Conservation (phyloP, 352 stramenopile genomes). For the Stramenopiles sp. region DNA sequence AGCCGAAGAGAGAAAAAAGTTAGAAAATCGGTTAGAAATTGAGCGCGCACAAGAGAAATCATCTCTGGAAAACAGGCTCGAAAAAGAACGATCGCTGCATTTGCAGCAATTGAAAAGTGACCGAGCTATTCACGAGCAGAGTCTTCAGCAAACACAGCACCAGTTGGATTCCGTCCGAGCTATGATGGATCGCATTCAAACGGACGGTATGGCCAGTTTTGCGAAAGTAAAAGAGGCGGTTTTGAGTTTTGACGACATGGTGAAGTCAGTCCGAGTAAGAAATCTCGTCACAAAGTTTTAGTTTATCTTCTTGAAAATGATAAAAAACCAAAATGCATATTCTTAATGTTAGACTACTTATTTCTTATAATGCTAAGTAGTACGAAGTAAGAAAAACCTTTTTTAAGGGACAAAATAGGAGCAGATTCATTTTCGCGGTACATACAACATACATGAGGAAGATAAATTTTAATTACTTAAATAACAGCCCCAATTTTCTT, state of each 20-base stretch:
- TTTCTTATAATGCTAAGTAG: no score
- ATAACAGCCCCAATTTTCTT: no score
- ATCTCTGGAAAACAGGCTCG: background rate
- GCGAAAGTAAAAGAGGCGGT: background rate
- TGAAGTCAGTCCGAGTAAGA: no score
- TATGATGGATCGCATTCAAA: slow-evolving; percentile 1
- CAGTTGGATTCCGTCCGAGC: background rate
- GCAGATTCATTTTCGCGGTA: no score
- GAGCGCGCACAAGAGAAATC: background rate
- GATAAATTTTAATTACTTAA: no score
- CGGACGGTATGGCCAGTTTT: background rate
- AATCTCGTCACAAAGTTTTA: no score
- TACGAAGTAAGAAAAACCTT: no score
- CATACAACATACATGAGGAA: no score
- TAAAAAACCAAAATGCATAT: no score
- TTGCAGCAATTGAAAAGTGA: background rate
- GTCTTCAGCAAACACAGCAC: background rate
- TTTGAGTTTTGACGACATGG: background rate
- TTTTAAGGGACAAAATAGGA: no score
- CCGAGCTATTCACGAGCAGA: background rate
- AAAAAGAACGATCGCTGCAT: background rate
- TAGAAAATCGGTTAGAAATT: background rate
- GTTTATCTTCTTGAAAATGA: no score
- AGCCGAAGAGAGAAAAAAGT: background rate
- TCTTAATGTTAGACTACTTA: no score